Base-by-base conservation (phyloP, 441 rosid species). In the Omphalea diandra region DNA sequence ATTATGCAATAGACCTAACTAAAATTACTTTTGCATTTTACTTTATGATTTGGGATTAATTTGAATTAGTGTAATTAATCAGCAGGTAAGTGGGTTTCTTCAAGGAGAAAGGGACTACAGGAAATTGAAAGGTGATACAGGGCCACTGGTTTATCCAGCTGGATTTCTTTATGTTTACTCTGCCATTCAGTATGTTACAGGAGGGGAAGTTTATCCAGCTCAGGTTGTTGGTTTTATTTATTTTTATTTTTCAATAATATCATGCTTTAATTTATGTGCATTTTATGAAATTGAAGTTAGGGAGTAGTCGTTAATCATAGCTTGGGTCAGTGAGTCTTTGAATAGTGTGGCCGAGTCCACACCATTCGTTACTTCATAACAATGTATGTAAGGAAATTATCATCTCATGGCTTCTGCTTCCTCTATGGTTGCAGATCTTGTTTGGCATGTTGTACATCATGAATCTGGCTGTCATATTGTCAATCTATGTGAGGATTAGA, bases 121-220 rank as follows among this genome's bases (percentile, higher is more conserved):
- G 32, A 87, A 86, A 66, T 76, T 92, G 88, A 87, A 85, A 84
- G 98, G 97, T 7, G 98, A 94, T 70, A 94, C 98, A 0, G 97
- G 98, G 62, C 97, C 97, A 17, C 77, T 94, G 80, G 98, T 92
- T 47, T 94, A 94, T 76, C 98, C 98, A 18, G 97, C 97, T 29
- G 97, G 98, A 7, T 94, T 94, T 80, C 97, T 94, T 31, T 92
- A 94, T 76, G 77, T 92, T 71, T 91, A 94, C 81, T 87, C 97
- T n/a, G 89, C 81, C 26, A 80, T 92, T 68, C 93, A 86, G 82
- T 83, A 66, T 72, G 46, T 90, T 65, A 86, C 98, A 3, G 97
- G 89, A 62, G 94, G 90, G 5, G 76, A 83, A 71, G 89, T 94
- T 62, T 86, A 76, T 77, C 82, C 84, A 0, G 97, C 98, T 83